Conservation (phyloP, 768 basidiomycete genomes). For the Terana coerulea region DNA sequence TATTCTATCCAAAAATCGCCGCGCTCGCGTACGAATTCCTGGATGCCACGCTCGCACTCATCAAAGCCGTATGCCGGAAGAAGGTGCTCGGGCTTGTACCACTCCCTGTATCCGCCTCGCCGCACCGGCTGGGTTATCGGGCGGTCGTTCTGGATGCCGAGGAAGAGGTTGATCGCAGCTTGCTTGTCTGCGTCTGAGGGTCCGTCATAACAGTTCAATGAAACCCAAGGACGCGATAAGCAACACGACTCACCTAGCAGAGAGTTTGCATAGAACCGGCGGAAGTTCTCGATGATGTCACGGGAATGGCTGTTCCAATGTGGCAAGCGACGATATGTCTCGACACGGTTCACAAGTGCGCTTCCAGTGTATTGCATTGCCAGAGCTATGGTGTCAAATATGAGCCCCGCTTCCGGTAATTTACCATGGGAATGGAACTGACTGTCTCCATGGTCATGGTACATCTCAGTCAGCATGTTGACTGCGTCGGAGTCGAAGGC, state of each 20-base stretch:
- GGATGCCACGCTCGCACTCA: constrained; percentile 60
- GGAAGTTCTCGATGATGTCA: constrained; percentile 93
- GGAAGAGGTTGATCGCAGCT: constrained; percentile 94
- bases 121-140: constrained; percentile 45
- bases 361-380: constrained; percentile 97
- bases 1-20: constrained; percentile 89
- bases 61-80: constrained; percentile 61
- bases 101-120: constrained; percentile 75
- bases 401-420: too few species aligned
- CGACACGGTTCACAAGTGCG: constrained; percentile 92
- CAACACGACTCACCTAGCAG: constrained; percentile 66
- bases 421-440: constrained; percentile 7
- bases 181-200: constrained; percentile 91
- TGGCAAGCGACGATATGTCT: constrained; percentile 92
- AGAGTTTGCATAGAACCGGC: constrained; percentile 93
- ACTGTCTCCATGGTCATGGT: constrained; percentile 97
- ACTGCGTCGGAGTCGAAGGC: constrained; percentile 93
- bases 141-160: constrained; percentile 61
- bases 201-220: neutral
- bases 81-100: constrained; percentile 77
- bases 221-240: neutral
- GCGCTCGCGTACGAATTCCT: constrained; percentile 52
- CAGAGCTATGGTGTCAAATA: constrained; percentile 56
- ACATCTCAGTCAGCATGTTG: constrained; percentile 98
- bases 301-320: constrained; percentile 98